Percentiles rank a stretch among this genome's conserved stretches.
Conservation (phyloP, 805 yeast genomes). For the Ogataea polymorpha region DNA sequence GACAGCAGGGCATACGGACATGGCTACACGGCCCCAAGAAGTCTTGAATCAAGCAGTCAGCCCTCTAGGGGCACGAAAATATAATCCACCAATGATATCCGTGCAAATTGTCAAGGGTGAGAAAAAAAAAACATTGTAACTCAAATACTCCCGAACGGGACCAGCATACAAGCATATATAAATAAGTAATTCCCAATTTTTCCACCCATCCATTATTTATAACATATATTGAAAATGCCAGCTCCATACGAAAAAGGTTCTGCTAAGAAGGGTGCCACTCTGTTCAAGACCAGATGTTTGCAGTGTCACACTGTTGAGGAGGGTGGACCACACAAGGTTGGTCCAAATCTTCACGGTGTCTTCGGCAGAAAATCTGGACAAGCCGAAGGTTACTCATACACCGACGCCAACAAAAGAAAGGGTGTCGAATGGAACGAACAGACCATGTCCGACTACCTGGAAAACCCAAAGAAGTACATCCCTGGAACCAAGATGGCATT, state of each 20-base stretch:
- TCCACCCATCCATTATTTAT: slow-evolving; percentile 7
- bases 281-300: slow-evolving; percentile 97
- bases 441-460: slow-evolving; percentile 91
- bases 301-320: slow-evolving; percentile 97
- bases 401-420: slow-evolving; percentile 97
- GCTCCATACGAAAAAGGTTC: slow-evolving; percentile 50
- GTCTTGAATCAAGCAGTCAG: too few species aligned
- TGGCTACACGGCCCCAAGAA: too few species aligned
- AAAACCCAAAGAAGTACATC: slow-evolving; percentile 99
- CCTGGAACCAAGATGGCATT: slow-evolving; percentile 99
- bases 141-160: slow-evolving; percentile 3
- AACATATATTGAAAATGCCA: slow-evolving; percentile 31
- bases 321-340: slow-evolving; percentile 98
- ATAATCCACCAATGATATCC: slow-evolving; percentile 9
- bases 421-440: slow-evolving; percentile 86
- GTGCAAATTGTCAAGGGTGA: slow-evolving; percentile 15
- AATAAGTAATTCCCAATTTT: slow-evolving; percentile 4
- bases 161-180: slow-evolving; percentile 7
- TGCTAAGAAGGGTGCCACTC: slow-evolving; percentile 93
- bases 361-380: slow-evolving; percentile 89
- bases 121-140: slow-evolving; percentile 7
- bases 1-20: too few species aligned
- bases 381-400: slow-evolving; percentile 92
- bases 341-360: slow-evolving; percentile 96
- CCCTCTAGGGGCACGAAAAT: neutral